Percentiles rank a stretch among this genome's conserved stretches.
Evolutionary conservation across 306 rosid species (phyloP).

Genomic region (Fragaria iinumae): DNA sequence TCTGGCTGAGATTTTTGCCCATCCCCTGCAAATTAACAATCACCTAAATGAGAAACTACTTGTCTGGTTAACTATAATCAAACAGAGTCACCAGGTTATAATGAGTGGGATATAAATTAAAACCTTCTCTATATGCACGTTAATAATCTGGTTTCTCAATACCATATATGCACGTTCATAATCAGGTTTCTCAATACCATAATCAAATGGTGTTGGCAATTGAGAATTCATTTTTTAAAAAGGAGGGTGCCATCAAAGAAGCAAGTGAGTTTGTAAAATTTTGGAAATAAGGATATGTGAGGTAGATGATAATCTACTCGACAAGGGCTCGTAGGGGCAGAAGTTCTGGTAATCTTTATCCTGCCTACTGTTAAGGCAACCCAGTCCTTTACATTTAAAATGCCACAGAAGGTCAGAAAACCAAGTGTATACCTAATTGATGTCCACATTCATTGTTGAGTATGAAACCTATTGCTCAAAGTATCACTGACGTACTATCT

Average conservation of each 20-base stretch:
- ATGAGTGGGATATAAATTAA: not conserved
- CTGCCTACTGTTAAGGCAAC: not conserved
- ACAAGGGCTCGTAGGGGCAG: not conserved
- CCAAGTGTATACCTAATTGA: not conserved
- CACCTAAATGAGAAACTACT: slow-evolving; percentile 43
- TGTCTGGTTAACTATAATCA: slow-evolving; percentile 15
- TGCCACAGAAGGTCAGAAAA: not conserved
- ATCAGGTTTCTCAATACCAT: not conserved
- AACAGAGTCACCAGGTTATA: not conserved
- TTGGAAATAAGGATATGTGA: not conserved
- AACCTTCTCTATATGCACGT: not conserved
- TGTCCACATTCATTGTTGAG: not conserved
- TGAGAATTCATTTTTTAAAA: not conserved
- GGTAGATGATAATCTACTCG: not conserved
- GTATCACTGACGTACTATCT: too few relatives aligned
- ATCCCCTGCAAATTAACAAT: slow-evolving; percentile 54
- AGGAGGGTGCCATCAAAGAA: not conserved
- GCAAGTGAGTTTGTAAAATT: not conserved
- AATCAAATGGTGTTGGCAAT: not conserved
- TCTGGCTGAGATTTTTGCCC: slow-evolving; percentile 47
- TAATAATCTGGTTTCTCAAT: not conserved
- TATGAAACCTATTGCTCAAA: not conserved
- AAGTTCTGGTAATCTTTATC: not conserved
- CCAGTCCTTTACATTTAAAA: not conserved
- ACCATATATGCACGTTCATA: not conserved